Evolutionary conservation across 805 yeast species (phyloP).

Genomic region (Sugiyamaella americana): DNA sequence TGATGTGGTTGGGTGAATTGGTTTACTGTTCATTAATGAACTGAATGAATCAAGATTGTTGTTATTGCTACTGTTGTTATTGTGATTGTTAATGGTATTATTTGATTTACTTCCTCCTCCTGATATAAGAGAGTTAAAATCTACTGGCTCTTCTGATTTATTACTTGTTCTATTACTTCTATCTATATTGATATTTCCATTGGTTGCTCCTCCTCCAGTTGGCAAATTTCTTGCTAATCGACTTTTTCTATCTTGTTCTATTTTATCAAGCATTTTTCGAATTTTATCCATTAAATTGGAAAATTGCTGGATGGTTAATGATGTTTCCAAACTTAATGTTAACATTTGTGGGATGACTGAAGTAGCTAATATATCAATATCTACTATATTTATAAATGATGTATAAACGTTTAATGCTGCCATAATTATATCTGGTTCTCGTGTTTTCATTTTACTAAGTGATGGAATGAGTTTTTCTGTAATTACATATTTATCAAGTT

Average conservation of each 20-base stretch:
- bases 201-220: not conserved
- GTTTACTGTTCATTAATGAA: too few species aligned
- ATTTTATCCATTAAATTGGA: slow-evolving; percentile 35
- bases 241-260: slow-evolving; percentile 41
- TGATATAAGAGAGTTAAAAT: slow-evolving; percentile 16
- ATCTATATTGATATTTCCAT: too few species aligned
- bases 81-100: too few species aligned
- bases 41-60: too few species aligned
- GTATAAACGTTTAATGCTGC: slow-evolving; percentile 42
- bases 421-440: slow-evolving; percentile 60
- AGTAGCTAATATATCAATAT: slow-evolving; percentile 47
- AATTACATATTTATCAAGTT: slow-evolving; percentile 62
- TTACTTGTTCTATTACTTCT: too few species aligned
- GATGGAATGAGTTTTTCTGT: slow-evolving; percentile 79
- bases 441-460: slow-evolving; percentile 64
- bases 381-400: slow-evolving; percentile 34
- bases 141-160: slow-evolving; percentile 6
- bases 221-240: slow-evolving; percentile 24
- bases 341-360: slow-evolving; percentile 50
- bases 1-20: too few species aligned
- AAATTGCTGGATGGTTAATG: slow-evolving; percentile 40
- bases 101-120: too few species aligned
- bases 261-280: slow-evolving; percentile 36
- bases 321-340: slow-evolving; percentile 43
- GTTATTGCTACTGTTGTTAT: too few species aligned